A percentile compares a stretch with the other conserved stretches of the same genome.
Evolutionary conservation across 2,329 filamentous ascomycete species (phyloP).

Genomic region (Nothopassalora personata): DNA sequence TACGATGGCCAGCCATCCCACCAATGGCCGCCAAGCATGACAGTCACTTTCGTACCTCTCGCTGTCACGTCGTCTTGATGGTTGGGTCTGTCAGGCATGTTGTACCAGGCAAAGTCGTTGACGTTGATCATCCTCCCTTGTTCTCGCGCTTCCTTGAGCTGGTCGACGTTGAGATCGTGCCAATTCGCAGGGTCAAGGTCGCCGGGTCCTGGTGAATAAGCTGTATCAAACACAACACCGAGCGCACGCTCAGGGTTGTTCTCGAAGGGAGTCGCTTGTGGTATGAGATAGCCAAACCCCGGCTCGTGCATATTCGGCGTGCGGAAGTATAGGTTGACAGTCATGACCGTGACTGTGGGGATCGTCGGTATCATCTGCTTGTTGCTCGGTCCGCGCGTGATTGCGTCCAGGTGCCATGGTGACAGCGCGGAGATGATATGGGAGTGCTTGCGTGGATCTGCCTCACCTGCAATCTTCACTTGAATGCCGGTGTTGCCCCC

Average conservation of each 20-base stretch:
- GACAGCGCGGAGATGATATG: constrained; percentile 63
- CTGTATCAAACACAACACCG: constrained; percentile 87
- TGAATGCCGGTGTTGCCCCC: constrained; percentile 26
- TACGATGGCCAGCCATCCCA: constrained; percentile 64
- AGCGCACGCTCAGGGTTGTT: constrained; percentile 79
- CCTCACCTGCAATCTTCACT: constrained; percentile 28
- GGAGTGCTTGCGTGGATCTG: constrained; percentile 34
- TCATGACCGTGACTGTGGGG: constrained; percentile 66
- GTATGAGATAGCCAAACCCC: constrained; percentile 91
- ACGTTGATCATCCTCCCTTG: constrained; percentile 27
- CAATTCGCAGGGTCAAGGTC: constrained; percentile 24
- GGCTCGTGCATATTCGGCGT: constrained; percentile 58
- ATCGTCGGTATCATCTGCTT: constrained; percentile 56
- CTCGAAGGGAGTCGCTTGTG: constrained; percentile 61
- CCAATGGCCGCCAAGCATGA: constrained; percentile 92
- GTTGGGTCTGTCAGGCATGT: constrained; percentile 28
- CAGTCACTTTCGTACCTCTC: constrained; percentile 74
- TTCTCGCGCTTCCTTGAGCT: constrained; percentile 23
- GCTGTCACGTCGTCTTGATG: constrained; percentile 40
- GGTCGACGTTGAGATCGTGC: constrained; percentile 19
- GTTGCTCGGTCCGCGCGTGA: constrained; percentile 6
- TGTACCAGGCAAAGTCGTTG: constrained; percentile 33
- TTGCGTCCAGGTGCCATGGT: constrained; percentile 29
- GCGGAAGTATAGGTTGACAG: constrained; percentile 82
- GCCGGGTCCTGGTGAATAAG: constrained; percentile 36